phyloP scores from a whole-genome alignment of 768 basidiomycete species.

The Hericium erinaceus region DNA sequence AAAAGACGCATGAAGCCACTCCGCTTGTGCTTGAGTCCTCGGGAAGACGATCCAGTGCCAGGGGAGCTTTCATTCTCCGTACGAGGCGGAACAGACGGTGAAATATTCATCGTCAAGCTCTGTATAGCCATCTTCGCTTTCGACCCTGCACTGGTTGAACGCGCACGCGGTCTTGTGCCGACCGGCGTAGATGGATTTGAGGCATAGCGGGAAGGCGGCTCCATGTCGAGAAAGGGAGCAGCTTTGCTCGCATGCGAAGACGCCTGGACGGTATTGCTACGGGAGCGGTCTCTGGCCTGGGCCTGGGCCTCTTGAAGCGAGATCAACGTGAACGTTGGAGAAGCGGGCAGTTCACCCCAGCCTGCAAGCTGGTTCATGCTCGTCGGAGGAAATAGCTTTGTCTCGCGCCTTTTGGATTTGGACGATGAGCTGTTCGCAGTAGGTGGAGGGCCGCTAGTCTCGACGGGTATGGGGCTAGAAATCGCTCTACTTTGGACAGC shows the following conservation, averaged over 20 bases:
- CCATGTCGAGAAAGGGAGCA: constrained; percentile 24
- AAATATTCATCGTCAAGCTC: constrained; percentile 5
- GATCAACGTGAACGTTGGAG: constrained; percentile 56
- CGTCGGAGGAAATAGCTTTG: not conserved
- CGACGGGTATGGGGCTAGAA: constrained; percentile 9
- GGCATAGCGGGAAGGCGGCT: constrained; percentile 17
- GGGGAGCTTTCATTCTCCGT: not conserved
- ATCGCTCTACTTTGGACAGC: constrained; percentile 12
- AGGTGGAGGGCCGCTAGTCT: not conserved
- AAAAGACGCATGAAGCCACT: constrained; percentile 78
- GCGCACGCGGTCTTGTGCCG: constrained; percentile 32
- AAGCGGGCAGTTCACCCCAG: constrained; percentile 37
- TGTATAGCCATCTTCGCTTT: constrained; percentile 30
- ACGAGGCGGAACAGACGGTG: constrained; percentile 8
- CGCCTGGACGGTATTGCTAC: constrained; percentile 35
- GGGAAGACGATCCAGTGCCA: constrained; percentile 23
- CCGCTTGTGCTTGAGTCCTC: constrained; percentile 63
- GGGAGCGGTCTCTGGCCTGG: constrained; percentile 43
- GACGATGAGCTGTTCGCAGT: not conserved
- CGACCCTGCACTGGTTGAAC: constrained; percentile 49
- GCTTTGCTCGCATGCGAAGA: constrained; percentile 12
- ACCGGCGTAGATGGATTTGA: constrained; percentile 3
- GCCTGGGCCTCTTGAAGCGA: constrained; percentile 74
- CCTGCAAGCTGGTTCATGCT: constrained; percentile 23
- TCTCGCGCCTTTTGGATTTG: constrained; percentile 1